Evolutionary conservation across 2,329 filamentous ascomycete genomes (phyloP), one percentile per base, ranked within the genome.

Genomic region (Niveomyces coronatus): DNA sequence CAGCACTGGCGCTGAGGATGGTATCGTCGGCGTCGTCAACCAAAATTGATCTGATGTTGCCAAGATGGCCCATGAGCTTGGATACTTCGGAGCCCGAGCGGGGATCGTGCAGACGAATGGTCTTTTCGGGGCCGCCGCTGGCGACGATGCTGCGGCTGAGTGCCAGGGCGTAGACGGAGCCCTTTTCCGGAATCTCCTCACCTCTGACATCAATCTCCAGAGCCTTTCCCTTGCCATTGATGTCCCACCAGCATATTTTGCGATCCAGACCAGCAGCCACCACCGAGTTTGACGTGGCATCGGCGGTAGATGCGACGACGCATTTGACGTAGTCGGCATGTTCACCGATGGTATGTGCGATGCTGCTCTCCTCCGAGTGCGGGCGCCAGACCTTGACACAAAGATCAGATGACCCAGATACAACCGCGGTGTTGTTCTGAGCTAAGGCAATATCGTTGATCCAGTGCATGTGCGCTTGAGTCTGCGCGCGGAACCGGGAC

Each of bases 281-380:
- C 14, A 96, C 82, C 89, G 89, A 98, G 50, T 81, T 79, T 39
- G 77, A 74, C 28, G 76, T 68, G 29, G 69, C 63, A 48, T 75
- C 70, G 30, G 55, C 52, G 49, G 66, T 54, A 8, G 89, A 85
- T 7, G 85, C 83, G 14, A 88, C 85, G 26, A 98, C 73, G 49
- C 86, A 88, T 63, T 96, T 98, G 55, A 94, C 88, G 55, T 96
- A 98, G 67, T 98, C 91, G 52, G 80, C 82, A 60, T 98, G 91
- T 52, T 89, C 79, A 46, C 91, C 91, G 53, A 98, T 89, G 29
- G 85, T 86, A 35, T 80, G 70, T 17, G 60, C 54, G 23, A 54
- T 44, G 43, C 76, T 74, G 40, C 75, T 66, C 32, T 75, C 75
- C 17, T 64, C 53, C 9, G 74, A 72, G 45, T 78, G 67, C 6